Evolutionary conservation across 2,329 filamentous ascomycete genomes (phyloP).

Genomic region (Fusarium sambucinum): DNA sequence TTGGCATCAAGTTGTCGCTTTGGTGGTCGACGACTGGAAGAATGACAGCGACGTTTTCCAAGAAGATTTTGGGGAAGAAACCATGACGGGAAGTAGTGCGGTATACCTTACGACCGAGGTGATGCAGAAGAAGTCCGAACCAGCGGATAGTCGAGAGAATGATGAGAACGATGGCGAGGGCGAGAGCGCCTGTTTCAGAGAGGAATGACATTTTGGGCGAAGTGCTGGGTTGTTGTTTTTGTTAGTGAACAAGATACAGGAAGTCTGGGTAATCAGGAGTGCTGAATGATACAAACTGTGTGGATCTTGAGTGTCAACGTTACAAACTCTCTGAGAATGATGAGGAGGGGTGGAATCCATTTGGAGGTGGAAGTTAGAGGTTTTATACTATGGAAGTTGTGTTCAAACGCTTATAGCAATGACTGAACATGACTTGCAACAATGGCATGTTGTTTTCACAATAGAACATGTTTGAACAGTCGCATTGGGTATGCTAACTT

Average conservation of each 20-base stretch:
- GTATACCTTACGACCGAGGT: conserved; percentile 2
- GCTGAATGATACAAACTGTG: background rate
- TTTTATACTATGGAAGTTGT: background rate
- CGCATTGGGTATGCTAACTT: too few relatives aligned
- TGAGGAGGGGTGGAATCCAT: background rate
- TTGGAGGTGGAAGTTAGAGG: background rate
- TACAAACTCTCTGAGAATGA: background rate
- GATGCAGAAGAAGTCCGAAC: background rate
- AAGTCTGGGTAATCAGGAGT: background rate
- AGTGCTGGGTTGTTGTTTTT: background rate
- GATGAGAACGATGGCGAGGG: background rate
- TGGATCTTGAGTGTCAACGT: background rate
- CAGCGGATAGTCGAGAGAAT: background rate
- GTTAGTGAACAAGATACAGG: background rate
- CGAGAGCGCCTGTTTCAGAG: background rate
- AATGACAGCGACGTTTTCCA: conserved; percentile 6
- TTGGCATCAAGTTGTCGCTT: background rate
- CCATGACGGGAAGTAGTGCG: background rate
- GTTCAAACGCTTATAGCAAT: too few relatives aligned
- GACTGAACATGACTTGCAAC: background rate
- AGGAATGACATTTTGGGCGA: background rate
- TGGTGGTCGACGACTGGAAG: conserved; percentile 13
- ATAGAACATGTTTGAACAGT: background rate
- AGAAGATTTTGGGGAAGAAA: background rate
- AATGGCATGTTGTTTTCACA: background rate